Evolutionary conservation across 2,329 filamentous ascomycete genomes (phyloP), one percentile per base, ranked within the genome.

Genomic region (Ceratocystis albifundus): DNA sequence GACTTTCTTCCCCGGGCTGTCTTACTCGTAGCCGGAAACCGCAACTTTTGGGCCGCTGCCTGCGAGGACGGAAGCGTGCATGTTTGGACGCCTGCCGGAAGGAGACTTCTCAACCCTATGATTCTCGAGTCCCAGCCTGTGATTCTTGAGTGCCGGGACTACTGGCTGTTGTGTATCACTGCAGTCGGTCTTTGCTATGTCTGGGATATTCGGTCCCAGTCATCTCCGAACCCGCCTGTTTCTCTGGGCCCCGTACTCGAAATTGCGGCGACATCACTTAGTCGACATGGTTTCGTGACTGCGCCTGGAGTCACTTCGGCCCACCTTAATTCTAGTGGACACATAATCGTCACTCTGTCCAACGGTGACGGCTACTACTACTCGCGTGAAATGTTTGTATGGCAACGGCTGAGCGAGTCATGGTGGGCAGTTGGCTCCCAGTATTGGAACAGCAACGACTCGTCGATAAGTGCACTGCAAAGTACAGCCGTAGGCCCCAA

Each of bases 341-440:
- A 90, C 57, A 83, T 97, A 22, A 81, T 97, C 28, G 84, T 97
- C n/a, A 94, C 90, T 0, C 81, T 99, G 68, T 94, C 88, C 28
- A 97, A 96, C 71, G 94, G 94, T 22, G 93, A 99, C 71, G 94
- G 94, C 1, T 99, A 91, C 76, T 87, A 87, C 65, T 99, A 99
- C 76, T 89, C 89, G 1, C 84, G 88, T 0, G 81, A 82, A 20
- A 89, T 99, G 87, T 93, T 86, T 75, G 84, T 86, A 6, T 99
- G 94, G 94, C 93, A 97, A 75, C 86, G 92, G 8, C 80, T 99
- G n/a, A 96, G 91, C 1, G 95, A 99, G 74, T 84, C 90, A 1
- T 99, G 94, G 94, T 99, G 94, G 91, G 93, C 93, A 0, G 91
- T 97, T 0, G 92, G 92, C 20, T 96, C 90, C 71, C 94, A 99